phyloP scores from a whole-genome alignment of 2,329 filamentous ascomycete species.

The Pseudocercospora macadamiae region DNA sequence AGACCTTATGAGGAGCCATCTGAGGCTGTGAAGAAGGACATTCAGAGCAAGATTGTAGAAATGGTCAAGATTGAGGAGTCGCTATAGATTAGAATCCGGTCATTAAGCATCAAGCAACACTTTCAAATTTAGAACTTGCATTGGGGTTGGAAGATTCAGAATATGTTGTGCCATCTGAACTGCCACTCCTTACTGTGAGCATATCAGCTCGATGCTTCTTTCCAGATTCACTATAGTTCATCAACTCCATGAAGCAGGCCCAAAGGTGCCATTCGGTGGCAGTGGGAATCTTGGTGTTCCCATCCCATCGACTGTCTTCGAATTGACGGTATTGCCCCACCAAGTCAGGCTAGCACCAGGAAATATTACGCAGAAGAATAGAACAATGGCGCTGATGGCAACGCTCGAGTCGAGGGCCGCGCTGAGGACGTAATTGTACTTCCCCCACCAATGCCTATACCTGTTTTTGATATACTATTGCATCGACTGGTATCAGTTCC shows the following conservation, averaged over 20 bases:
- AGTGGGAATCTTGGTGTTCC: neutral
- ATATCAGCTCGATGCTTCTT: too few relatives aligned
- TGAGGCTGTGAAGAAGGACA: conserved; percentile 49
- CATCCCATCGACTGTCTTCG: conserved; percentile 2
- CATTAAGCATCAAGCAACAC: too few relatives aligned
- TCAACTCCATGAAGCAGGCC: conserved; percentile 3
- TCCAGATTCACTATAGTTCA: too few relatives aligned
- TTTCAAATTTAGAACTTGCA: too few relatives aligned
- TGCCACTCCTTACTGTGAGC: too few relatives aligned
- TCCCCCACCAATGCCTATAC: conserved; percentile 4
- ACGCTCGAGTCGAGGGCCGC: conserved; percentile 4
- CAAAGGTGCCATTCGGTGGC: conserved; percentile 1
- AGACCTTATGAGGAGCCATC: conserved; percentile 61
- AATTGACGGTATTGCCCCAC: conserved; percentile 5
- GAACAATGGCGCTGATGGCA: neutral
- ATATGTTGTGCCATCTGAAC: too few relatives aligned
- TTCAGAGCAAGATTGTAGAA: conserved; percentile 45
- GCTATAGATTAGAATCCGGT: conserved; percentile 24
- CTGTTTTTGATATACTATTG: neutral
- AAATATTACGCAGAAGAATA: conserved; percentile 8
- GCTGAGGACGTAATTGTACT: conserved; percentile 10
- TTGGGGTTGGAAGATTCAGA: too few relatives aligned
- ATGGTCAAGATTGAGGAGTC: conserved; percentile 47
- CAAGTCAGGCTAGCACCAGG: neutral
- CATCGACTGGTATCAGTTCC: neutral